phyloP scores from a whole-genome alignment of 768 basidiomycete genomes.

The Naganishia antarctica region DNA sequence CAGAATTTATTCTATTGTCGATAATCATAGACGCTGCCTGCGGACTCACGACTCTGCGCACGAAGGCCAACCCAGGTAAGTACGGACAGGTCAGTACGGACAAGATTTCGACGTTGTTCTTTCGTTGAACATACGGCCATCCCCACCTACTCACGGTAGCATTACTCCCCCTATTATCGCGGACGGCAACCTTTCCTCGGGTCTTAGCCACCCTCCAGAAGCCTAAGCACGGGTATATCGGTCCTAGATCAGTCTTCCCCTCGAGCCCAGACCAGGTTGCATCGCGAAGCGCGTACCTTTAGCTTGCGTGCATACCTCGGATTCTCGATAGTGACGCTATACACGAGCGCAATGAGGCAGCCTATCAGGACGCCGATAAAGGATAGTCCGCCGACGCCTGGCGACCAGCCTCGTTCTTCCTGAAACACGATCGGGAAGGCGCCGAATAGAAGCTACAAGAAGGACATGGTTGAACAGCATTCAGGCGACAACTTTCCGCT shows the following conservation, averaged over 20 bases:
- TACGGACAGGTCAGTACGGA: too few relatives aligned
- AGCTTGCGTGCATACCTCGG: conserved; percentile 14
- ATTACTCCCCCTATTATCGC: conserved; percentile 46
- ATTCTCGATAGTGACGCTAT: conserved; percentile 18
- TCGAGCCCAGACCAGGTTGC: not conserved
- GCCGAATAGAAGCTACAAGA: conserved; percentile 31
- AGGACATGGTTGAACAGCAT: too few relatives aligned
- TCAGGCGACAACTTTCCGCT: too few relatives aligned
- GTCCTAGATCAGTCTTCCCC: not conserved
- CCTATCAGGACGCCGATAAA: conserved; percentile 21
- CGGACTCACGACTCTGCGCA: not conserved
- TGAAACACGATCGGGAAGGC: conserved; percentile 37
- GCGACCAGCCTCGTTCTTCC: conserved; percentile 28
- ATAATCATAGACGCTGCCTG: not conserved
- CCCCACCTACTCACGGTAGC: conserved; percentile 57
- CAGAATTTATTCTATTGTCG: not conserved
- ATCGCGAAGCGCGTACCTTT: conserved; percentile 23
- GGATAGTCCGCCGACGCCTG: conserved; percentile 19
- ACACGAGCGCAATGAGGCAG: conserved; percentile 6
- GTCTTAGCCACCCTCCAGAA: conserved; percentile 36
- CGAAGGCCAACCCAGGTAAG: too few relatives aligned
- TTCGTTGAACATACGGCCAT: too few relatives aligned
- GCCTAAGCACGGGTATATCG: too few relatives aligned
- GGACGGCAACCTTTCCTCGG: conserved; percentile 22
- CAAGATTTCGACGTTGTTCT: too few relatives aligned